Evolutionary conservation across 2,329 filamentous ascomycete genomes (phyloP).

Genomic region (Knoxdaviesia proteae): DNA sequence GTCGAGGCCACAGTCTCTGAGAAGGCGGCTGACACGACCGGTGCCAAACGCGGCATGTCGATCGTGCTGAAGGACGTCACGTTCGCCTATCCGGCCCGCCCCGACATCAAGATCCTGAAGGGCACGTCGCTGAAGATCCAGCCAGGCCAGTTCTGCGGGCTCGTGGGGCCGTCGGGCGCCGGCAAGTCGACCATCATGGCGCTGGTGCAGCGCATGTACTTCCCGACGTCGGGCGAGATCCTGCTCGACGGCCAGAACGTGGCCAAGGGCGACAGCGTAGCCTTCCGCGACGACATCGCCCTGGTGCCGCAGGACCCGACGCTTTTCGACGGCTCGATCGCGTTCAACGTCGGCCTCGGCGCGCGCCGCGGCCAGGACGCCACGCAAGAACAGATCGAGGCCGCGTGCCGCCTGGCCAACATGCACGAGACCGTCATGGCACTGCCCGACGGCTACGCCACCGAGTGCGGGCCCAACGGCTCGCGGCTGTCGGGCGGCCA

Average conservation of each 20-base stretch:
- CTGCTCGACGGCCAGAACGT: constrained; percentile 26
- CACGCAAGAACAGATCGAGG: constrained; percentile 38
- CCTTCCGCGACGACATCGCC: constrained; percentile 30
- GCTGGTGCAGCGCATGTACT: constrained; percentile 28
- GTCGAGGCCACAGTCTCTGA: constrained; percentile 13
- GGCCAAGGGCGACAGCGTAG: constrained; percentile 16
- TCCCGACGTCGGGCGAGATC: constrained; percentile 18
- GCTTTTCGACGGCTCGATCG: constrained; percentile 34
- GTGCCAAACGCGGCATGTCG: constrained; percentile 16
- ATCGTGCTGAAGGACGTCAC: constrained; percentile 36
- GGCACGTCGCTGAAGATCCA: constrained; percentile 33
- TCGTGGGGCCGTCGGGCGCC: constrained; percentile 44
- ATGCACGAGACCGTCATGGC: constrained; percentile 47
- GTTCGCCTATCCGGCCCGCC: constrained; percentile 45
- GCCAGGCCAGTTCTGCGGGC: constrained; percentile 38
- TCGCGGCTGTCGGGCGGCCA: constrained; percentile 61
- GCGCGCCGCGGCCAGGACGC: constrained; percentile 31
- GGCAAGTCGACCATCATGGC: constrained; percentile 48
- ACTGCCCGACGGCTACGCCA: constrained; percentile 45
- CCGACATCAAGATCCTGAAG: constrained; percentile 33
- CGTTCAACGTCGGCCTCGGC: constrained; percentile 34
- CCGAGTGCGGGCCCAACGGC: constrained; percentile 49
- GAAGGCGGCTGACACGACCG: constrained; percentile 10
- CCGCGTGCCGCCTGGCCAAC: constrained; percentile 45
- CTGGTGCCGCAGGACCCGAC: constrained; percentile 36